Evolutionary conservation across 2,329 filamentous ascomycete species (phyloP).

Genomic region (Furcasterigmium sp.): DNA sequence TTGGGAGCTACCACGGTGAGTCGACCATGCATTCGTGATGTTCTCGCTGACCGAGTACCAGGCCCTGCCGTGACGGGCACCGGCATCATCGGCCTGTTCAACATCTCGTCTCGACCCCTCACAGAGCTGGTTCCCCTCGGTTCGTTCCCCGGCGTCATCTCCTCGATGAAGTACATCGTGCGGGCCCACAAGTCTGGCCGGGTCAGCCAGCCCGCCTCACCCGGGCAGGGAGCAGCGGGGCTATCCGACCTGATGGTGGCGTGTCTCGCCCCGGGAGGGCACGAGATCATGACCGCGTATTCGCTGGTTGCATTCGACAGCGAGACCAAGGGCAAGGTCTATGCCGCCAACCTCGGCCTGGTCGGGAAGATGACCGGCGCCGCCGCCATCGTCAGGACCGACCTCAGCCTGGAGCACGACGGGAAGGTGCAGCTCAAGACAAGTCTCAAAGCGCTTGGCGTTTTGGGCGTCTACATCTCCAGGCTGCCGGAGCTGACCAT

Average conservation of each 20-base stretch:
- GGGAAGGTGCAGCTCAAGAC: conserved; percentile 61
- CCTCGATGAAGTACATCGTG: conserved; percentile 60
- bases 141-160: conserved; percentile 66
- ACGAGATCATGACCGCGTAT: conserved; percentile 77
- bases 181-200: conserved; percentile 65
- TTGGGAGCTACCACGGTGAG: conserved; percentile 71
- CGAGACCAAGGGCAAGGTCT: conserved; percentile 33
- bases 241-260: conserved; percentile 51
- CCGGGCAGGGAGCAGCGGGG: conserved; percentile 31
- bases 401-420: conserved; percentile 47
- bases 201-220: conserved; percentile 47
- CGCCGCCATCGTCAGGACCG: conserved; percentile 65
- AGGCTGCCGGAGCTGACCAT: conserved; percentile 56
- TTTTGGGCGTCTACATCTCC: conserved; percentile 72
- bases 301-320: conserved; percentile 55
- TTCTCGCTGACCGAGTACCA: conserved; percentile 11
- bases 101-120: conserved; percentile 58
- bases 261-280: conserved; percentile 60
- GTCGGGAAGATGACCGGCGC: conserved; percentile 86
- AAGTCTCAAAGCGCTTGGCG: conserved; percentile 74
- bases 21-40: background rate
- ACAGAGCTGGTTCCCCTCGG: conserved; percentile 66
- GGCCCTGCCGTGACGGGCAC: conserved; percentile 59
- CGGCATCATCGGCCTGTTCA: conserved; percentile 80
- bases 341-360: conserved; percentile 69